These are phyloP conservation scores for Perkinsela sp. DNA, from an alignment of 208 protist genomes.

Conservation along the genomic window DNA sequence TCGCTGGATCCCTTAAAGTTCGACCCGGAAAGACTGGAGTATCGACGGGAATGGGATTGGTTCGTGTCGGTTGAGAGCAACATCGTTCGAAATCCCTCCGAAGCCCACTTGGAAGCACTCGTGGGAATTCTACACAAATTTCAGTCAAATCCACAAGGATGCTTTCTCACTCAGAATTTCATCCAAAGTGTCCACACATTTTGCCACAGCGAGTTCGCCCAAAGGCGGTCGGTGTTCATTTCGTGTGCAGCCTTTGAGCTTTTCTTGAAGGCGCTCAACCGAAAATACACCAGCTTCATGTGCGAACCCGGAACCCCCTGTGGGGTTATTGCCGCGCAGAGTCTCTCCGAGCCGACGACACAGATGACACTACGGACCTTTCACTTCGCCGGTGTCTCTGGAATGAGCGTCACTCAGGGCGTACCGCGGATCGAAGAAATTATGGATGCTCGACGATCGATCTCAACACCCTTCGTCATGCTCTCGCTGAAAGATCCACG, in stretches of 20 bases:
- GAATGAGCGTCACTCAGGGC: slow-evolving; percentile 91
- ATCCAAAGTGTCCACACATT: slow-evolving; percentile 35
- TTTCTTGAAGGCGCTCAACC: slow-evolving; percentile 29
- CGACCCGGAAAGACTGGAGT: slow-evolving; percentile 16
- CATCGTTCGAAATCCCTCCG: background rate
- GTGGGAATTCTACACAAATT: no score
- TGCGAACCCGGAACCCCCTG: slow-evolving; percentile 89
- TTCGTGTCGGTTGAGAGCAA: slow-evolving; percentile 1
- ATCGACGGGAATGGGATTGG: background rate
- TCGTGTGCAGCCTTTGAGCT: slow-evolving; percentile 22
- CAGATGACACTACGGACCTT: slow-evolving; percentile 99
- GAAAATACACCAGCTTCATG: slow-evolving; percentile 44
- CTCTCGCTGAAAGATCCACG: slow-evolving; percentile 47
- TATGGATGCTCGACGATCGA: slow-evolving; percentile 92
- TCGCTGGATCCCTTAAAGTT: slow-evolving; percentile 87
- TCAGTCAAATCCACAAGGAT: no score
- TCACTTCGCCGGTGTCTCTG: slow-evolving; percentile 98
- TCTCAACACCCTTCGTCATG: slow-evolving; percentile 88
- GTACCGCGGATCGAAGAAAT: slow-evolving; percentile 93
- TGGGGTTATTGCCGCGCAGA: slow-evolving; percentile 92
- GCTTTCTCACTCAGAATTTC: slow-evolving; percentile 22
- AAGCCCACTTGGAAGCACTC: slow-evolving; percentile 1
- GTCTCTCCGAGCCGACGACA: slow-evolving; percentile 95
- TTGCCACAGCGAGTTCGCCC: slow-evolving; percentile 5
- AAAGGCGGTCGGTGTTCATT: slow-evolving; percentile 16